Evolutionary conservation across 2,329 filamentous ascomycete genomes (phyloP).

Genomic region (Lithohypha guttulata): DNA sequence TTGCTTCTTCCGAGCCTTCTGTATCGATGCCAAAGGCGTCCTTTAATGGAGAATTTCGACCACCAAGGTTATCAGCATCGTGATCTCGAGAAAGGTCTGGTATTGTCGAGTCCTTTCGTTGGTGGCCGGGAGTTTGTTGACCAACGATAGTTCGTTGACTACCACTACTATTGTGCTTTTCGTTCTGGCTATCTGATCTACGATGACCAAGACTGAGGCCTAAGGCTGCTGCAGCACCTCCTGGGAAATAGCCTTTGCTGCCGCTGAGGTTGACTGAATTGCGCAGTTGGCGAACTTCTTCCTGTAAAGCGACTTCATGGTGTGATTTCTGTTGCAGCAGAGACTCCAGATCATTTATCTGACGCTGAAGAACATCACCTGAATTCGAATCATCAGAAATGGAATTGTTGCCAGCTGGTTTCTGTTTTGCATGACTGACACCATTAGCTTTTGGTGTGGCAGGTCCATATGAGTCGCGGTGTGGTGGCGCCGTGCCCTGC

Average conservation of each 20-base stretch:
- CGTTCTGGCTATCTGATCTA: conserved; percentile 1
- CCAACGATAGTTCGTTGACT: conserved; percentile 5
- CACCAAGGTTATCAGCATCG: background rate
- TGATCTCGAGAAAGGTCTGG: background rate
- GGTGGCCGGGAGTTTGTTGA: background rate
- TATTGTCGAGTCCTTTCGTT: background rate
- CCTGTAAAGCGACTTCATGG: conserved; percentile 77
- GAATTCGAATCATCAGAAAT: conserved; percentile 6
- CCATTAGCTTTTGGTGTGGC: conserved; percentile 14
- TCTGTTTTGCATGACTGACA: conserved; percentile 17
- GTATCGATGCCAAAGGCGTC: conserved; percentile 7
- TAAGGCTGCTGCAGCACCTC: background rate
- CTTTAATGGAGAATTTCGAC: conserved; percentile 2
- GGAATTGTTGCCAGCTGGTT: conserved; percentile 8
- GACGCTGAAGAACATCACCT: conserved; percentile 51
- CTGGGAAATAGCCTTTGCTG: conserved; percentile 1
- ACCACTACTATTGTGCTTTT: conserved; percentile 6
- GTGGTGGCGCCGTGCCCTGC: conserved; percentile 29
- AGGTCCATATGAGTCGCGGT: conserved; percentile 13
- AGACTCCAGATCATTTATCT: conserved; percentile 66
- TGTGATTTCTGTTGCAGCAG: conserved; percentile 60
- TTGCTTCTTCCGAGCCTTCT: conserved; percentile 7
- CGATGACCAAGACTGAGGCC: conserved; percentile 7
- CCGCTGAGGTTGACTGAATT: conserved; percentile 23
- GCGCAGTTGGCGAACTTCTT: conserved; percentile 61